Percentiles rank a stretch among this genome's conserved stretches.
Evolutionary conservation across 257 asterid genomes (phyloP).

Genomic region (Primulina huaijiensis): DNA sequence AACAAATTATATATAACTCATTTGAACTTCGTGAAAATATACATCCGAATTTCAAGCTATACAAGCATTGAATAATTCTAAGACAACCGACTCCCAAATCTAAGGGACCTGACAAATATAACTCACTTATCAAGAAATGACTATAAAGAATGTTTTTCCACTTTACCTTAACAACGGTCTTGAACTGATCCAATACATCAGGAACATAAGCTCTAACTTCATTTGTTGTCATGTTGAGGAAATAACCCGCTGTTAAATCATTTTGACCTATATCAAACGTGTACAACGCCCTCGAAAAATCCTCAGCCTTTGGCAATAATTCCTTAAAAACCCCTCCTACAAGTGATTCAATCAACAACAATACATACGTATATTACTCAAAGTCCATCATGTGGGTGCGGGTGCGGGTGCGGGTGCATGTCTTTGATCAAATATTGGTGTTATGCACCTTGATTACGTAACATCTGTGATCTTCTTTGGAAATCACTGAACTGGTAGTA

Average conservation of each 20-base stretch:
- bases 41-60: neutral
- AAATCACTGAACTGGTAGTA: slow-evolving; percentile 57
- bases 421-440: neutral
- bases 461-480: slow-evolving; percentile 51
- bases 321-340: slow-evolving; percentile 48
- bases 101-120: neutral
- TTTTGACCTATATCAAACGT: slow-evolving; percentile 92
- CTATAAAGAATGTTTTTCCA: neutral
- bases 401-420: too few species aligned
- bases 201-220: slow-evolving; percentile 75
- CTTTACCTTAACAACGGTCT: slow-evolving; percentile 53
- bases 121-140: neutral
- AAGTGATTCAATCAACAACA: neutral
- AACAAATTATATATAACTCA: neutral
- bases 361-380: too few species aligned
- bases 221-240: slow-evolving; percentile 68
- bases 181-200: slow-evolving; percentile 64
- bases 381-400: neutral
- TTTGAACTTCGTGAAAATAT: neutral
- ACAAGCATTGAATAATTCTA: neutral
- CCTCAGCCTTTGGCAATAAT: slow-evolving; percentile 47
- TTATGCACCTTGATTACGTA: slow-evolving; percentile 46
- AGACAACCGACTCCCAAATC: neutral
- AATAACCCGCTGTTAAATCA: slow-evolving; percentile 69
- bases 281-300: slow-evolving; percentile 57